Percentiles rank a stretch among this genome's conserved stretches.
phyloP scores from a whole-genome alignment of 2,329 filamentous ascomycete species.

The Sarocladium brachiariae region DNA sequence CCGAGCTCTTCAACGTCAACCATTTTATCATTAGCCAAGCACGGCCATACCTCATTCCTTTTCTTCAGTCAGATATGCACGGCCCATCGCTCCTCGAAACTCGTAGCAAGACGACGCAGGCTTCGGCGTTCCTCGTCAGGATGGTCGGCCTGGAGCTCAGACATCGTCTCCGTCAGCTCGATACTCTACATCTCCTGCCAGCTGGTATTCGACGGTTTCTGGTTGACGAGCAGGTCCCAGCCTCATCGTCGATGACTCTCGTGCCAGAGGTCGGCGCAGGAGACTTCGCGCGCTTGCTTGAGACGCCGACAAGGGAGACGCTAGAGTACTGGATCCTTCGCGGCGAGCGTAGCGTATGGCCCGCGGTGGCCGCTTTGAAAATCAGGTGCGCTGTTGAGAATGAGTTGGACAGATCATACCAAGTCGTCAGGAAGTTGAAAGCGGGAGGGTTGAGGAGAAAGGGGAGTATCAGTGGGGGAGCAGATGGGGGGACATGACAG shows the following conservation, averaged over 20 bases:
- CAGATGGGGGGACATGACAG: neutral
- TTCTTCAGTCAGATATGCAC: conserved; percentile 74
- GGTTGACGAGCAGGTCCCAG: conserved; percentile 75
- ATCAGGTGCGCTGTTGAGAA: conserved; percentile 81
- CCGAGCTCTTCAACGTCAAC: conserved; percentile 85
- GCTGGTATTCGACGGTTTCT: conserved; percentile 65
- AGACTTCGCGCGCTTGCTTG: conserved; percentile 75
- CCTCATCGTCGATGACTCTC: conserved; percentile 63
- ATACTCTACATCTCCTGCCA: conserved; percentile 68
- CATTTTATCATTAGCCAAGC: conserved; percentile 95
- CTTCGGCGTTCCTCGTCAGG: conserved; percentile 53
- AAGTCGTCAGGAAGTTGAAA: conserved; percentile 62
- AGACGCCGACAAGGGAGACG: conserved; percentile 69
- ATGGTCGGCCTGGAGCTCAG: conserved; percentile 71
- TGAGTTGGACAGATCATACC: conserved; percentile 80
- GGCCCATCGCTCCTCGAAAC: conserved; percentile 58
- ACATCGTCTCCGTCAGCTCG: conserved; percentile 74
- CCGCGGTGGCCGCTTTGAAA: conserved; percentile 72
- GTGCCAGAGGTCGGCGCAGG: conserved; percentile 68
- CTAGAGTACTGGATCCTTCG: conserved; percentile 79
- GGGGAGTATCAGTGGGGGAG: conserved; percentile 26
- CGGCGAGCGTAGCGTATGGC: conserved; percentile 87
- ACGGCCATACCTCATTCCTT: conserved; percentile 80
- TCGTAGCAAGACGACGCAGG: conserved; percentile 49
- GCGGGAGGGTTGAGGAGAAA: conserved; percentile 43